phyloP scores from a whole-genome alignment of 257 asterid genomes.

The Ligustrum vulgare region DNA sequence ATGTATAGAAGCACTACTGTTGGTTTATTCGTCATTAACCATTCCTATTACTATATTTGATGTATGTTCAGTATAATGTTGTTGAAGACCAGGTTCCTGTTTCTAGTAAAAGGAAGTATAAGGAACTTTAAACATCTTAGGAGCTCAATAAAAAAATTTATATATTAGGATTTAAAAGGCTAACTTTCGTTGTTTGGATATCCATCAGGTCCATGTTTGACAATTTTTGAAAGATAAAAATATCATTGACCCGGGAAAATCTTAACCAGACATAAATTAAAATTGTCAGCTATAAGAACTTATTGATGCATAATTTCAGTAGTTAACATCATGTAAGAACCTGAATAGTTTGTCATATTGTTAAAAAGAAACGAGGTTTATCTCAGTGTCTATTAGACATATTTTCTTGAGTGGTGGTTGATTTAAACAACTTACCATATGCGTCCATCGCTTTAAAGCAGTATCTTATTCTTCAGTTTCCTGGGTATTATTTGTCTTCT shows the following conservation, averaged over 20 bases:
- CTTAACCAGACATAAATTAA: neutral
- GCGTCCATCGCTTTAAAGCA: conserved; percentile 1
- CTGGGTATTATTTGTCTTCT: neutral
- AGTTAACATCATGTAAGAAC: neutral
- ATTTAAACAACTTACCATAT: neutral
- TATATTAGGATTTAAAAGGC: neutral
- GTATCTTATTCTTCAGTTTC: conserved; percentile 4
- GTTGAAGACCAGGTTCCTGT: neutral
- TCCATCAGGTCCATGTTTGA: neutral
- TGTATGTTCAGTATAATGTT: neutral
- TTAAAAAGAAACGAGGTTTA: conserved; percentile 2
- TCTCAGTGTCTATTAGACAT: conserved; percentile 3
- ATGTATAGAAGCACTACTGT: neutral
- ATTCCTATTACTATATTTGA: neutral
- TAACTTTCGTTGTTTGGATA: neutral
- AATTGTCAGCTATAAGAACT: neutral
- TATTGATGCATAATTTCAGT: neutral
- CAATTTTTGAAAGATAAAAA: neutral
- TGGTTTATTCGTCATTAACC: neutral
- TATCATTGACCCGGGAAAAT: neutral
- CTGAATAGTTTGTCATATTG: neutral
- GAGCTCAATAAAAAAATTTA: too few species aligned
- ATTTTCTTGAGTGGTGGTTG: conserved; percentile 8
- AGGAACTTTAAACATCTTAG: neutral
- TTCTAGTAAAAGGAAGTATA: neutral